Conservation (phyloP, 2,329 filamentous ascomycete genomes). For the Ambrosiella xylebori region DNA sequence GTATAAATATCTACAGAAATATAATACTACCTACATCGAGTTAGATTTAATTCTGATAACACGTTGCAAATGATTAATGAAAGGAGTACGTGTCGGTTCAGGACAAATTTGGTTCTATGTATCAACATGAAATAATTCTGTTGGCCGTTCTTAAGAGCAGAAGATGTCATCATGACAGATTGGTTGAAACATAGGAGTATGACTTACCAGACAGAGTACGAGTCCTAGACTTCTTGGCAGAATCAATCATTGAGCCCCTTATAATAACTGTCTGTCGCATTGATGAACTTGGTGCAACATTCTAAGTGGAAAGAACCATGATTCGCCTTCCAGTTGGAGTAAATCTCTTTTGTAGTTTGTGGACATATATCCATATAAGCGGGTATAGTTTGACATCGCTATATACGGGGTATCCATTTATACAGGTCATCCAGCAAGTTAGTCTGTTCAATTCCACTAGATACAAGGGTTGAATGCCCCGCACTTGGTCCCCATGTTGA, state of each 20-base stretch:
- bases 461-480: not conserved
- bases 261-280: too few species aligned
- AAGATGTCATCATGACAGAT: slow-evolving; percentile 34
- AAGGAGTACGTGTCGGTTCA: not conserved
- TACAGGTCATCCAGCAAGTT: not conserved
- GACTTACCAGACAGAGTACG: too few species aligned
- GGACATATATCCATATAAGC: too few species aligned
- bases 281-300: too few species aligned
- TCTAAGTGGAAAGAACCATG: too few species aligned
- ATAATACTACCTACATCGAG: not conserved
- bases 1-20: too few species aligned
- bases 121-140: slow-evolving; percentile 27
- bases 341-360: too few species aligned
- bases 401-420: not conserved
- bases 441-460: not conserved
- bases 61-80: not conserved
- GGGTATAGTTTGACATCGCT: not conserved
- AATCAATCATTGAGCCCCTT: too few species aligned
- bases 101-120: slow-evolving; percentile 9
- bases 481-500: slow-evolving; percentile 3
- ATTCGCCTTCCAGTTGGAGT: too few species aligned
- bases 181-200: too few species aligned
- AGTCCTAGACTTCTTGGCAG: too few species aligned
- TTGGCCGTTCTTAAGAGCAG: slow-evolving; percentile 49
- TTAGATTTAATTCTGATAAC: not conserved